Evolutionary conservation across 2,329 filamentous ascomycete species (phyloP), one percentile per base, ranked within the genome.

Genomic region (Fusarium subtropicale): DNA sequence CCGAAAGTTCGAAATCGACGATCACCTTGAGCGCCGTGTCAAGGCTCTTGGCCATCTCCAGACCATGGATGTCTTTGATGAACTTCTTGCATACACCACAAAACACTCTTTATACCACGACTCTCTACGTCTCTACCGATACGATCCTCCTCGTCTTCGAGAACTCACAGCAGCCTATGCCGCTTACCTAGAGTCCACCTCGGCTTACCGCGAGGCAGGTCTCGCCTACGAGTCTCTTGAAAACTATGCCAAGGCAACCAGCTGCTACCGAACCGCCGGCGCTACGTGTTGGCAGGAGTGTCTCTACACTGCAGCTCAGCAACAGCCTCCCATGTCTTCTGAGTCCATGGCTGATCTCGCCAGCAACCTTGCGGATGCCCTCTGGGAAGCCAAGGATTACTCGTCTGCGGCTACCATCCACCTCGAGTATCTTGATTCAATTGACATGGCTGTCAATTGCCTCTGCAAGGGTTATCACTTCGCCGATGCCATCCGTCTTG

Each of bases 381-480:
- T 97, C 15, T 87, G 87, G 71, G 96, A 98, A 78, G 88, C 89
- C 28, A 97, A 96, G 77, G 93, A 97, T 78, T 97, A 93, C 80
- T 82, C 87, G 42, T 85, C 91, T 2, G 94, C 95, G 0, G 92
- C 94, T 1, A 90, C 87, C 1, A 91, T 99, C 68, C 86, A 97
- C 68, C 83, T 91, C 8, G 93, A 97, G 58, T 92, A 98, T 78
- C 89, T 97, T 34, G 80, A 84, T 59, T 92, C 95, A 42, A 81
- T 93, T 58, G 85, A 90, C 44, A 83, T 83, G 5, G 92, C 94
- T 16, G 87, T 92, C 50, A 87, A 86, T n/a, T 88, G 91, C 34
- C 88, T 97, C 54, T 98, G 96, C 85, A 93, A 91, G 76, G 95
- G 92, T 51, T 94, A 93, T 75, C 88, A 90, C 73, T 99, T 97